Base-by-base conservation (phyloP, 2,329 filamentous ascomycete species). In the Lithohypha guttulata region DNA sequence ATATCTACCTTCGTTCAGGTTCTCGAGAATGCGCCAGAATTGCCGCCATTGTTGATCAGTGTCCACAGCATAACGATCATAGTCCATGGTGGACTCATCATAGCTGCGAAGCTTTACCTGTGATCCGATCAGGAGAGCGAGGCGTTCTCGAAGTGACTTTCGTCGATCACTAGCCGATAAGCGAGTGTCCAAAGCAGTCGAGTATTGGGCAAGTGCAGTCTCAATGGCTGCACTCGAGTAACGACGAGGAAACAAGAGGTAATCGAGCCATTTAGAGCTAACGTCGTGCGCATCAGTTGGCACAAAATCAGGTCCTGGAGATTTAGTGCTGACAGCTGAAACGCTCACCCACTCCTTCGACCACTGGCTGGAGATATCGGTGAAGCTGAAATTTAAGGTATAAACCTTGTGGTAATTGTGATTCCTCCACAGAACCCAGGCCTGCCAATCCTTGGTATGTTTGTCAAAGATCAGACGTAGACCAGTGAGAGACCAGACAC, bases 361-460 rank as follows among this genome's bases (percentile, higher is more conserved):
- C 30, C 34, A 34, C 73, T 89, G 84, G 18, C 69, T 61, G 3
- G 67, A 61, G 42, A 81, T 65, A 29, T 77, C 74, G 26, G 75
- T 70, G n/a, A 80, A 66, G 50, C 81, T 71, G 47, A 93, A 81
- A 31, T 77, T 77, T 29, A 95, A 60, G 42, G 73, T 75, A 57
- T 84, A 82, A 7, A 86, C 70, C 43, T 81, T 71, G 54, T 85
- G 86, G 2, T 78, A 76, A 51, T 81, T 78, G 56, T 87, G 86
- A 56, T 86, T 86, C 62, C 86, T 85, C 82, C 83, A 89, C 28
- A 91, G 59, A 2, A 81, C 71, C 84, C 84, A 91, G 27, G 89
- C 53, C 48, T 71, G 71, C 52, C 75, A 70, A 35, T 66, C 70
- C n/a, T 70, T 71, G 6, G 62, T 59, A 39, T 70, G 66, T 25